These are phyloP conservation scores for Rhizomucor pusillus DNA, from an alignment of 371 early-diverging fungal genomes.

Conservation along the genomic window DNA sequence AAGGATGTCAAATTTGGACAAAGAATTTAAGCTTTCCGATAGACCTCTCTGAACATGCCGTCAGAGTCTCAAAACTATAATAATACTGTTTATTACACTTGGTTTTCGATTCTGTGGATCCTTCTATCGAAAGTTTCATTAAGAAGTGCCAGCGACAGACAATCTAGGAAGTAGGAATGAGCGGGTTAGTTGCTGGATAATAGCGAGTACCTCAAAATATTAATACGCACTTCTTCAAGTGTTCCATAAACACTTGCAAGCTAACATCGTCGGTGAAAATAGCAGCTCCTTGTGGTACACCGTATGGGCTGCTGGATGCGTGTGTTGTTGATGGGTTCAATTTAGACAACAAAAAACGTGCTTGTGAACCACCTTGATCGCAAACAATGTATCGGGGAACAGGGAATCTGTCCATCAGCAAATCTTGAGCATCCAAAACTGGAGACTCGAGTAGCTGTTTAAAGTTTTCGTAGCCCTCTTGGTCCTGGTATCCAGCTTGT, in stretches of 20 bases:
- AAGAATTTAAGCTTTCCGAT: no score
- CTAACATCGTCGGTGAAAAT: slow-evolving; percentile 98
- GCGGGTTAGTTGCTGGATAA: no score
- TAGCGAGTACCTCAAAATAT: no score
- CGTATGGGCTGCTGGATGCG: slow-evolving; percentile 67
- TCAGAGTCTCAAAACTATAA: no score
- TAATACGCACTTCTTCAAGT: slow-evolving; percentile 94
- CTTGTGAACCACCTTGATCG: slow-evolving; percentile 98
- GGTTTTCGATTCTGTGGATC: no score
- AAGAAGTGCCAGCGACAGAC: no score
- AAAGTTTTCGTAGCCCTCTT: slow-evolving; percentile 71
- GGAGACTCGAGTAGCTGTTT: slow-evolving; percentile 92
- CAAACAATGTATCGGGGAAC: slow-evolving; percentile 98
- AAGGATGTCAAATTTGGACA: no score
- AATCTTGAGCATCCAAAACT: slow-evolving; percentile 84
- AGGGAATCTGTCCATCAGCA: slow-evolving; percentile 95
- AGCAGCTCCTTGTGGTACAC: slow-evolving; percentile 69
- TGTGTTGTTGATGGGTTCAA: slow-evolving; percentile 99
- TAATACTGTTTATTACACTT: no score
- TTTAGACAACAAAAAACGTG: slow-evolving; percentile 98
- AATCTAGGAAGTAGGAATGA: no score
- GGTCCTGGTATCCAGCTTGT: slow-evolving; percentile 47
- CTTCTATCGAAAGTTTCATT: no score
- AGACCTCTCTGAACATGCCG: no score
- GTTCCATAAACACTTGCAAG: slow-evolving; percentile 96